Base-by-base conservation (phyloP, 345 rosid genomes). In the Brassica napus region DNA sequence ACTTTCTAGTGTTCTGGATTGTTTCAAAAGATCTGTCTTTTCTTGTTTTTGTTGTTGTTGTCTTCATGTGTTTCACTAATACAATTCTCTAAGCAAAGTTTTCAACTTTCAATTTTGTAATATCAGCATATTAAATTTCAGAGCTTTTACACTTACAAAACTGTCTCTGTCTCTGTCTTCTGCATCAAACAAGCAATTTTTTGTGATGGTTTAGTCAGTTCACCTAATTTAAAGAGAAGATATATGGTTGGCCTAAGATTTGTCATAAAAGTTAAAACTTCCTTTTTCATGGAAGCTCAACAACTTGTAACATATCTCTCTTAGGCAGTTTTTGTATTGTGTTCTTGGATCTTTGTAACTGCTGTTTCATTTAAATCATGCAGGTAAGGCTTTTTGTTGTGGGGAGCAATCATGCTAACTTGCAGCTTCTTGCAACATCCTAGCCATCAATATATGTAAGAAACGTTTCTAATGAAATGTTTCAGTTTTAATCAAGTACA, bases 271-370 rank as follows among this genome's bases (percentile, higher is more conserved):
- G 21, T 71, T 69, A 69, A 74, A 80, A 54, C 24, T 69, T 74
- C 30, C 67, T 80, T 80, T 80, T 80, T 80, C 83, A 74, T 80
- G 79, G 79, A 71, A 76, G 80, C 77, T 79, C 83, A 71, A 74
- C 78, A 74, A 77, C 84, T 69, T 69, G 32, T 49, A 74, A 59
- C 28, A 16, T 58, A 9, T 66, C 68, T 73, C 67, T 68, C 62
- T 70, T 71, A 70, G 80, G 80, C 83, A 65, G 77, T 47, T 75
- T 80, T 55, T 16, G 44, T 52, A 52, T 6, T 75, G 26, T n/a
- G n/a, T 57, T 75, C 72, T 67, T 58, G 59, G 65, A 71, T 80
- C 83, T 80, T 75, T 30, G 57, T 61, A 69, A 74, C 55, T 75
- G 14, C 18, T 7, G 31, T 69, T 69, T 80, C 68, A 52, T 54